phyloP scores from a whole-genome alignment of 345 rosid species.

The Camelina neglecta region DNA sequence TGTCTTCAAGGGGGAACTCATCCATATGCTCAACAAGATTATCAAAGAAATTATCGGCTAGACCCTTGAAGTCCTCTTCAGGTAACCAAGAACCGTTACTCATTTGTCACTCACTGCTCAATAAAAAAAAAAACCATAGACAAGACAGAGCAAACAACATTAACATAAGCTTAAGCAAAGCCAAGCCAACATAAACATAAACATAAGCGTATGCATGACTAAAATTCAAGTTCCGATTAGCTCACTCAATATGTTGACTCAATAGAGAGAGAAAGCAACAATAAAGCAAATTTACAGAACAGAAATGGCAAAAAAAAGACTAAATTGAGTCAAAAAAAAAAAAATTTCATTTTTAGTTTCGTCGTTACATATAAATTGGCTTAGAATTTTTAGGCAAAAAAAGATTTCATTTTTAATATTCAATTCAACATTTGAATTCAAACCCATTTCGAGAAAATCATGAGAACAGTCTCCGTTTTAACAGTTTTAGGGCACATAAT shows the following conservation, averaged over 20 bases:
- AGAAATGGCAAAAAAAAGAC: conserved; percentile 27
- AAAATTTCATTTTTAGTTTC: too few relatives aligned
- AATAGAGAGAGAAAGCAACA: neutral
- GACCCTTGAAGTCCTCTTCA: conserved; percentile 59
- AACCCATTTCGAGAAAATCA: conserved; percentile 13
- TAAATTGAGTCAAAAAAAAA: conserved; percentile 1
- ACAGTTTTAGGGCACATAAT: conserved; percentile 15
- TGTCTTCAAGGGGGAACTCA: conserved; percentile 65
- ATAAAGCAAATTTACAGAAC: neutral
- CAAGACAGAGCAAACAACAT: neutral
- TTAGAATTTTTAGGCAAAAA: neutral
- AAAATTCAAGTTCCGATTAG: neutral
- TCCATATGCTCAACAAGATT: conserved; percentile 51
- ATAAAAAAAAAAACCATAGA: neutral
- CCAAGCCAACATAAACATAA: neutral
- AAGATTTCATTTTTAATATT: neutral
- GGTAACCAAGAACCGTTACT: conserved; percentile 56
- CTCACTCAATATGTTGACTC: conserved; percentile 23
- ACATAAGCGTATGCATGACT: neutral
- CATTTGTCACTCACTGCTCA: conserved; percentile 47
- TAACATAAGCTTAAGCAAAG: neutral
- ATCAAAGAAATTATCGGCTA: conserved; percentile 70
- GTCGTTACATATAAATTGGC: neutral
- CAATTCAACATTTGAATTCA: neutral
- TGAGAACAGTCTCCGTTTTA: neutral